Conservation (phyloP, 2,329 filamentous ascomycete species). For the Sporothrix dimorphospora region DNA sequence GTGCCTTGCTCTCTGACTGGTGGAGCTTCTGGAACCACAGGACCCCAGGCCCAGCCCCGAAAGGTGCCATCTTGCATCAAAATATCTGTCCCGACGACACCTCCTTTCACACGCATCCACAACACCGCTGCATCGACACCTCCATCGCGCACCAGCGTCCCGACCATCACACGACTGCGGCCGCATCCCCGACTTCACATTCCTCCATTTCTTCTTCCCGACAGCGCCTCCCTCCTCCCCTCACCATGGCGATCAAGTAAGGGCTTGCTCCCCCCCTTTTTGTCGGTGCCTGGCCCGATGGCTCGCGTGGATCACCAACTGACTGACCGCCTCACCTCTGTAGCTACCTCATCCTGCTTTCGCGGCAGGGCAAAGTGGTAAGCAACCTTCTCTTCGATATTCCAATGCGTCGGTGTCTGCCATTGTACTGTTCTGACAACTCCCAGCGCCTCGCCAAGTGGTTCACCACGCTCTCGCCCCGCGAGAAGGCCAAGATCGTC, state of each 20-base stretch:
- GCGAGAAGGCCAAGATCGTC: slow-evolving; percentile 99
- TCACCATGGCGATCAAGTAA: slow-evolving; percentile 56
- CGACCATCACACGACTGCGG: neutral
- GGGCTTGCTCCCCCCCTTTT: slow-evolving; percentile 30
- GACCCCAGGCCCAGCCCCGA: neutral
- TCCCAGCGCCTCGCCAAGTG: slow-evolving; percentile 93
- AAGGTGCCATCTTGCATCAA: slow-evolving; percentile 22
- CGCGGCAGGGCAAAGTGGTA: slow-evolving; percentile 98
- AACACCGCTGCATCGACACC: slow-evolving; percentile 7
- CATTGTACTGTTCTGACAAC: neutral
- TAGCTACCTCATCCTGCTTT: slow-evolving; percentile 97
- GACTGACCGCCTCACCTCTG: slow-evolving; percentile 7
- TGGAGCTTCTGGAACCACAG: slow-evolving; percentile 14
- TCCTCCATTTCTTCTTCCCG: neutral
- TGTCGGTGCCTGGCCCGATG: neutral
- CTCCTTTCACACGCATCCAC: slow-evolving; percentile 20
- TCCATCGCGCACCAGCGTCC: neutral
- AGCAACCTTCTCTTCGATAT: slow-evolving; percentile 41
- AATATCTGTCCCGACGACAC: slow-evolving; percentile 30
- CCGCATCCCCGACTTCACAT: neutral
- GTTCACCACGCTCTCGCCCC: slow-evolving; percentile 97
- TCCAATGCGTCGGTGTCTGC: neutral
- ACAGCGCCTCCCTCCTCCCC: neutral
- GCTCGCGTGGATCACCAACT: neutral
- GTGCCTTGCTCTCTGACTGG: slow-evolving; percentile 14